A percentile compares a stretch with the other conserved stretches of the same genome.
Evolutionary conservation across 2,329 filamentous ascomycete genomes (phyloP).

Genomic region (Aureobasidium sp.): DNA sequence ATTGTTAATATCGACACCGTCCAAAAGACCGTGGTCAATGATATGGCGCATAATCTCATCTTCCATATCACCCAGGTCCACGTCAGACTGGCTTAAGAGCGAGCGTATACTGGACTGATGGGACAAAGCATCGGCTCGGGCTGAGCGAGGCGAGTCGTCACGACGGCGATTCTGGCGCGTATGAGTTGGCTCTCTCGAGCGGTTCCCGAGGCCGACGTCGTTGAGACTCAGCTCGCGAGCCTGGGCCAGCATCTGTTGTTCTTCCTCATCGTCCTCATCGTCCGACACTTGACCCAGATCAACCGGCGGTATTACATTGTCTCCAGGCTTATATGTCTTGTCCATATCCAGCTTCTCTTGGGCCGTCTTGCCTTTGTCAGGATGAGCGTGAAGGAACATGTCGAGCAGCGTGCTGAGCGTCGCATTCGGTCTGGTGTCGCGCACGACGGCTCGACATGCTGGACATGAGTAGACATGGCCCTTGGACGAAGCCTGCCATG

Average conservation of each 20-base stretch:
- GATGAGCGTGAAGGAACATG: slow-evolving; percentile 76
- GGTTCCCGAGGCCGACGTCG: slow-evolving; percentile 43
- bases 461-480: slow-evolving; percentile 73
- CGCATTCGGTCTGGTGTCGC: slow-evolving; percentile 83
- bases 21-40: slow-evolving; percentile 75
- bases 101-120: slow-evolving; percentile 86
- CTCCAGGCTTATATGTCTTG: slow-evolving; percentile 70
- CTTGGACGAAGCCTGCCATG: slow-evolving; percentile 62
- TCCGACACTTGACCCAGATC: slow-evolving; percentile 50
- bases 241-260: slow-evolving; percentile 59
- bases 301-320: slow-evolving; percentile 65
- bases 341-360: slow-evolving; percentile 72
- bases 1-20: slow-evolving; percentile 83
- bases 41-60: slow-evolving; percentile 86
- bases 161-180: background rate
- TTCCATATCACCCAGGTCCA: slow-evolving; percentile 72
- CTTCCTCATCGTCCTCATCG: slow-evolving; percentile 40
- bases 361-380: slow-evolving; percentile 61
- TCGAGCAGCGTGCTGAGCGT: slow-evolving; percentile 84
- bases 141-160: background rate
- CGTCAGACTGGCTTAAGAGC: slow-evolving; percentile 72
- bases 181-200: background rate
- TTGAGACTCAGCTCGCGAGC: slow-evolving; percentile 67
- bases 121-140: background rate
- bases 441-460: slow-evolving; percentile 78